Evolutionary conservation across 2,329 filamentous ascomycete genomes (phyloP).

Genomic region (Sphaceloma murrayae): DNA sequence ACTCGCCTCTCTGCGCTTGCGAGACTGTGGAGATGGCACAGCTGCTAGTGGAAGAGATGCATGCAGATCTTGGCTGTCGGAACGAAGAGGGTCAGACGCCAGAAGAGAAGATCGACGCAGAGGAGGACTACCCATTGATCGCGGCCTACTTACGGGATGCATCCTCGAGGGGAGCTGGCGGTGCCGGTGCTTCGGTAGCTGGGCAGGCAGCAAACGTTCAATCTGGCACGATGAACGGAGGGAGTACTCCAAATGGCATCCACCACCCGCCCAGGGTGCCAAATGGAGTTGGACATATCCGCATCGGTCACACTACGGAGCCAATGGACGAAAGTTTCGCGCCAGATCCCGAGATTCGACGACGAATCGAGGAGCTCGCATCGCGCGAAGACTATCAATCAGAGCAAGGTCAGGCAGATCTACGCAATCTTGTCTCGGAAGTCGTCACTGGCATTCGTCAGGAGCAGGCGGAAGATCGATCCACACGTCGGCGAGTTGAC

Average conservation of each 20-base stretch:
- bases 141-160: constrained; percentile 55
- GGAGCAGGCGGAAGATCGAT: constrained; percentile 28
- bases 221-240: constrained; percentile 27
- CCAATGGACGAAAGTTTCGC: constrained; percentile 47
- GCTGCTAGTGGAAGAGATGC: constrained; percentile 72
- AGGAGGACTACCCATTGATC: constrained; percentile 68
- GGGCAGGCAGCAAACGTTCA: constrained; percentile 22
- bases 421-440: constrained; percentile 71
- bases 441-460: constrained; percentile 58
- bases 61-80: constrained; percentile 53
- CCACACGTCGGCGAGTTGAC: constrained; percentile 10
- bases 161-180: constrained; percentile 19
- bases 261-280: constrained; percentile 55
- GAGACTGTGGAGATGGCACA: constrained; percentile 72
- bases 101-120: constrained; percentile 65
- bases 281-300: constrained; percentile 60
- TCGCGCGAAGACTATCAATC: constrained; percentile 73
- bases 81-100: constrained; percentile 74
- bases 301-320: constrained; percentile 63
- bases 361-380: constrained; percentile 82
- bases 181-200: constrained; percentile 24
- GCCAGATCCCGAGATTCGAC: constrained; percentile 71
- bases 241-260: constrained; percentile 22
- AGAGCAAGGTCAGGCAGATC: constrained; percentile 65
- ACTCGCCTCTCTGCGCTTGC: constrained; percentile 89